Percentiles rank a stretch among this genome's conserved stretches.
Conservation (phyloP, 2,329 filamentous ascomycete genomes). For the Sclerotinia nivalis region DNA sequence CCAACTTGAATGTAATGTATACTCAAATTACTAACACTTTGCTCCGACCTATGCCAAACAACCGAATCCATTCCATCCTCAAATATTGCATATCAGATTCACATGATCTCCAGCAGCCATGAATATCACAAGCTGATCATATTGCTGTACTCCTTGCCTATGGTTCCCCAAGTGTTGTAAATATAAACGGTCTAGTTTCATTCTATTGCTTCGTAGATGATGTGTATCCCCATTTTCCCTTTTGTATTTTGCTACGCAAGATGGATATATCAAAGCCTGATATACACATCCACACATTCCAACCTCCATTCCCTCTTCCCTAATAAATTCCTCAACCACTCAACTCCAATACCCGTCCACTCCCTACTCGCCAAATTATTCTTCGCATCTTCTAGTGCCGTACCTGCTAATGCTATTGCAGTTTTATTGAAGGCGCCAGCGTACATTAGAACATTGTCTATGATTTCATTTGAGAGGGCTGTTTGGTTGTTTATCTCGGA, state of each 20-base stretch:
- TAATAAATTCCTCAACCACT: conserved; percentile 81
- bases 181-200: not conserved
- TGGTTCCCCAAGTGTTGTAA: not conserved
- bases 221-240: not conserved
- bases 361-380: conserved; percentile 54
- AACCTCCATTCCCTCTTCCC: conserved; percentile 87
- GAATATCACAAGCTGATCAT: not conserved
- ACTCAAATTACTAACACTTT: conserved; percentile 10
- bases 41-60: conserved; percentile 8
- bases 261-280: conserved; percentile 59
- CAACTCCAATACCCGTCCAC: conserved; percentile 76
- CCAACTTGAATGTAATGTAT: not conserved
- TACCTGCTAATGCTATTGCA: conserved; percentile 64
- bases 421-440: conserved; percentile 63
- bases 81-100: not conserved
- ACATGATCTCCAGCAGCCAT: not conserved
- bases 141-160: not conserved
- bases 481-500: conserved; percentile 36
- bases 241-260: not conserved
- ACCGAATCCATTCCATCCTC: not conserved
- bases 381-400: conserved; percentile 62
- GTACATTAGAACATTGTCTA: conserved; percentile 43
- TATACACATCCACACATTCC: conserved; percentile 85
- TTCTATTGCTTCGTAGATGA: not conserved
- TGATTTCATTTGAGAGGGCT: conserved; percentile 34